Evolutionary conservation across 2,329 filamentous ascomycete genomes (phyloP), one percentile per base, ranked within the genome.

Genomic region (Corynespora cassiicola): DNA sequence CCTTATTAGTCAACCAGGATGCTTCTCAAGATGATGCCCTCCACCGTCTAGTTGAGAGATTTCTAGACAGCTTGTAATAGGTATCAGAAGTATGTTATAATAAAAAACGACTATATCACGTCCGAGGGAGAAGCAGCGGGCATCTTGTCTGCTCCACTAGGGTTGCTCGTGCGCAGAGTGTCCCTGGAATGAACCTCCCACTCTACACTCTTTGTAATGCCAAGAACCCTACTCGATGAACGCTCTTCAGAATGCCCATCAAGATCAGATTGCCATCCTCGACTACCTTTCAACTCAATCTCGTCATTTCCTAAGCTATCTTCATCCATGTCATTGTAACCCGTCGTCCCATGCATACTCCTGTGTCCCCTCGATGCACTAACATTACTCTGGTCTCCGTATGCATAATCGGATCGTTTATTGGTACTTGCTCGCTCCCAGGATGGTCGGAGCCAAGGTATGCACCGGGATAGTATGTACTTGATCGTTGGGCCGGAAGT

Each of bases 121-220:
- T n/a, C n/a, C n/a, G n/a, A n/a, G n/a, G n/a, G n/a, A n/a, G n/a
- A n/a, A n/a, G n/a, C n/a, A n/a, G n/a, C n/a, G n/a, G n/a, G n/a
- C n/a, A n/a, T n/a, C n/a, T n/a, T n/a, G n/a, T n/a, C n/a, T n/a
- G n/a, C n/a, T n/a, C n/a, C n/a, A n/a, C n/a, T n/a, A n/a, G n/a
- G n/a, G n/a, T n/a, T n/a, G n/a, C n/a, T n/a, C n/a, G n/a, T n/a
- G n/a, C n/a, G n/a, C n/a, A n/a, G n/a, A n/a, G n/a, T n/a, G 8
- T 42, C 36, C 9, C 33, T 25, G 6, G 39, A 27, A 24, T 38
- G 20, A 7, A 56, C 42, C 4, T 36, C 49, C 54, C 52, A 54
- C 18, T 56, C 48, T 11, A 58, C 52, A 10, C 44, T 58, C 37
- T 56, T 56, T 6, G 45, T 31, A 23, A 58, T 58, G 3, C 52